Evolutionary conservation across 75 land plant species (phyloP).

Genomic region (Cryptomeria japonica): DNA sequence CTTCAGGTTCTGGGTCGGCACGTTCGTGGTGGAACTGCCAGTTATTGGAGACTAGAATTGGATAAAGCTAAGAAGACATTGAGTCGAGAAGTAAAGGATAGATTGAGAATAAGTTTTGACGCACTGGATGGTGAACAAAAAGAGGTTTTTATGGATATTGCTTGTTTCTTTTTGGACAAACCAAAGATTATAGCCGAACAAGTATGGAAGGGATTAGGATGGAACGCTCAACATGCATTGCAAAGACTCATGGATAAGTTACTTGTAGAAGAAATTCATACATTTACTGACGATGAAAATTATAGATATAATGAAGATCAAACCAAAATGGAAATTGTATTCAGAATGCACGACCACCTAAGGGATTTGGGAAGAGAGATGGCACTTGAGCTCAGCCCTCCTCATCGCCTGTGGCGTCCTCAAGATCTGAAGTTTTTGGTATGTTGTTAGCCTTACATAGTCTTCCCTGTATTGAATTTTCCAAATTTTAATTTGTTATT

Average conservation of each 20-base stretch:
- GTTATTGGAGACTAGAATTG: neutral
- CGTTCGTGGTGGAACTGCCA: neutral
- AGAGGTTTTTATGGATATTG: neutral
- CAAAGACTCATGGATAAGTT: neutral
- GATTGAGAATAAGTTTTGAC: neutral
- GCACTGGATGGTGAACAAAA: neutral
- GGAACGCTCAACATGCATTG: neutral
- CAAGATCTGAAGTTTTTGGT: too few relatives aligned
- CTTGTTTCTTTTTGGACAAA: neutral
- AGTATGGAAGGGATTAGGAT: neutral
- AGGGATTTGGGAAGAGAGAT: too few relatives aligned
- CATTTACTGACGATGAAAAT: too few relatives aligned
- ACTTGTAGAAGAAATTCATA: neutral
- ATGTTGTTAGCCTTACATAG: too few relatives aligned
- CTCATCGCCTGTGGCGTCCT: too few relatives aligned
- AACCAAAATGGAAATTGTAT: too few relatives aligned
- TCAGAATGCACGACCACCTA: too few relatives aligned
- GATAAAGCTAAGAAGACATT: neutral
- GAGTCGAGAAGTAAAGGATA: neutral
- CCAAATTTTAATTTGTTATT: neutral
- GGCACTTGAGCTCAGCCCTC: too few relatives aligned
- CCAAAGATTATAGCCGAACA: neutral
- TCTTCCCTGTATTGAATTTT: too few relatives aligned
- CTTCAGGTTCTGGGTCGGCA: neutral
- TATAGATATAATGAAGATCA: too few relatives aligned